phyloP scores from a whole-genome alignment of 805 yeast species.

The Kurtzmaniella cleridarum region DNA sequence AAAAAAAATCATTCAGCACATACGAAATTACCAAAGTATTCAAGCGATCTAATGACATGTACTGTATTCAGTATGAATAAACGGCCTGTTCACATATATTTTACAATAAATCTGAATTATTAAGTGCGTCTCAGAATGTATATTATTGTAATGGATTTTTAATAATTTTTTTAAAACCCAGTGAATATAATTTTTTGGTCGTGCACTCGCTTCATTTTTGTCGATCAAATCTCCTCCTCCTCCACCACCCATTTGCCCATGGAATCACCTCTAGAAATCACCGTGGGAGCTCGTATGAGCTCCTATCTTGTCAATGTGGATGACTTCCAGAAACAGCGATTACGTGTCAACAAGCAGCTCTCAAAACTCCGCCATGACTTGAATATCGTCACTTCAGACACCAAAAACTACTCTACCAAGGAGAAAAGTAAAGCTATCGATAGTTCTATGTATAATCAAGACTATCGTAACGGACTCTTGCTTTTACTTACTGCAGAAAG shows the following conservation, averaged over 20 bases:
- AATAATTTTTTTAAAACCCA: too few species aligned
- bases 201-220: too few species aligned
- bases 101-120: too few species aligned
- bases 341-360: constrained; percentile 52
- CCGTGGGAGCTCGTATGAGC: constrained; percentile 54
- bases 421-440: constrained; percentile 44
- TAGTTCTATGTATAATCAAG: constrained; percentile 43
- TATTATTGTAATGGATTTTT: too few species aligned
- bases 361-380: constrained; percentile 62
- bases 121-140: too few species aligned
- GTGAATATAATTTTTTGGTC: too few species aligned
- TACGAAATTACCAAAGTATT: too few species aligned
- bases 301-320: constrained; percentile 60
- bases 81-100: too few species aligned
- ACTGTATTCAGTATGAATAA: too few species aligned
- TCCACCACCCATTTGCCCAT: neutral
- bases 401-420: constrained; percentile 52
- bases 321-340: constrained; percentile 68
- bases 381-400: constrained; percentile 58
- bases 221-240: too few species aligned
- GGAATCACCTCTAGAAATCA: constrained; percentile 39
- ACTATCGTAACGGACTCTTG: constrained; percentile 51
- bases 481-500: constrained; percentile 72
- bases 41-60: too few species aligned
- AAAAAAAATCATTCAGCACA: too few species aligned